phyloP scores from a whole-genome alignment of 1,139 yeast species.

The Taphrina confusa region DNA sequence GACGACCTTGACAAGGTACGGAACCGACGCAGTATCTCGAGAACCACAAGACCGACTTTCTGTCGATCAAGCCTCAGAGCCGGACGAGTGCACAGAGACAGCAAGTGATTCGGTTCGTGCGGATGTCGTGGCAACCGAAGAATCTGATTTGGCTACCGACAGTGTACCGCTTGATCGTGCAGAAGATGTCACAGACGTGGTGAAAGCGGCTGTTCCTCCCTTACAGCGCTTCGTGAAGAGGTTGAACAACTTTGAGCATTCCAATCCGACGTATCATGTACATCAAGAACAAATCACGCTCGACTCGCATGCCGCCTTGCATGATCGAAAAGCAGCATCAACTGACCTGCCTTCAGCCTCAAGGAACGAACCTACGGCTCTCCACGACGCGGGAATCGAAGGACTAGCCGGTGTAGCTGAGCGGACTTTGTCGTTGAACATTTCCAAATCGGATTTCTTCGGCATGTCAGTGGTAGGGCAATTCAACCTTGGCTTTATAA shows the following conservation, averaged over 20 bases:
- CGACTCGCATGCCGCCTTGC: neutral
- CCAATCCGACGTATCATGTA: constrained; percentile 1
- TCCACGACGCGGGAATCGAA: constrained; percentile 16
- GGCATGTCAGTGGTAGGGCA: constrained; percentile 84
- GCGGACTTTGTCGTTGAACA: constrained; percentile 55
- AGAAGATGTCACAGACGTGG: neutral
- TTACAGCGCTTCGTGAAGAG: constrained; percentile 17
- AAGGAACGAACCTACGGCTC: neutral
- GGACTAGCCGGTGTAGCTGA: constrained; percentile 55
- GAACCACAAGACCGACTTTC: too few relatives aligned
- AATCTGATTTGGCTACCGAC: too few relatives aligned
- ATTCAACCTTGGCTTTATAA: constrained; percentile 85
- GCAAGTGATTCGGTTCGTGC: too few relatives aligned
- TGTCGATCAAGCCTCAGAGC: too few relatives aligned
- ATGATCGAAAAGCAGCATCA: neutral
- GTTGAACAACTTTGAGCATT: constrained; percentile 19
- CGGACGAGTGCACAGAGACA: too few relatives aligned
- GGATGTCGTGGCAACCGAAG: too few relatives aligned
- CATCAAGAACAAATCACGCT: neutral
- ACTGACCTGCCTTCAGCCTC: too few relatives aligned
- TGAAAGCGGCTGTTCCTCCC: neutral
- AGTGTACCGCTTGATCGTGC: too few relatives aligned
- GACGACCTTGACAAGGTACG: too few relatives aligned
- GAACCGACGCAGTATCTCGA: too few relatives aligned
- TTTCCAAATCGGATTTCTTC: constrained; percentile 64